A percentile compares a stretch with the other conserved stretches of the same genome.
Evolutionary conservation across 108 stramenopile species (phyloP).

Genomic region (Pseudonitzschia pungens): DNA sequence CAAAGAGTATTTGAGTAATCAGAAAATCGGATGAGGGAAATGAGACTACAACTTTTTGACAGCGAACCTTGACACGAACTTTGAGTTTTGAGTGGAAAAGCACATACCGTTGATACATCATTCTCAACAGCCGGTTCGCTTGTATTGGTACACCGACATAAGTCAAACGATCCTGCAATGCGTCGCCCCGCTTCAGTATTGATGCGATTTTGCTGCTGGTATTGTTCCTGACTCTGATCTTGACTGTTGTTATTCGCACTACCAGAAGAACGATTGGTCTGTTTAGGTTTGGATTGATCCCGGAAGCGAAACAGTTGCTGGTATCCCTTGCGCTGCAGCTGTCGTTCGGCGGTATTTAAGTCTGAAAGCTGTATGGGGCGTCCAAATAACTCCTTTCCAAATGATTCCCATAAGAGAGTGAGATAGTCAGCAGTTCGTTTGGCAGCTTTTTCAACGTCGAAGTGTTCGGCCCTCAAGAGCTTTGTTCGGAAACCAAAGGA

Average conservation of each 20-base stretch:
- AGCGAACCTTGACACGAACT: no score
- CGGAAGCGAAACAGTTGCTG: constrained; percentile 14
- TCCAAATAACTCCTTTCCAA: background rate
- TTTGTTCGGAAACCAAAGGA: background rate
- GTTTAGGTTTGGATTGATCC: background rate
- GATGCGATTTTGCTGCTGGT: background rate
- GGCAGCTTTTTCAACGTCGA: background rate
- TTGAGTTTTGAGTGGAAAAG: background rate
- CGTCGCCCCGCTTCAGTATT: background rate
- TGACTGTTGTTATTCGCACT: background rate
- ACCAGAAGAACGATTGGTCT: background rate
- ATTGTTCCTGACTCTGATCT: background rate
- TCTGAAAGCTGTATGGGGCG: constrained; percentile 2
- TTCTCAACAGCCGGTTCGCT: background rate
- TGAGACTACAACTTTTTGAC: no score
- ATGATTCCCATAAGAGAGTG: background rate
- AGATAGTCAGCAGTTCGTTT: background rate
- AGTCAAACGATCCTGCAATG: constrained; percentile 9
- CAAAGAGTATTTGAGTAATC: background rate
- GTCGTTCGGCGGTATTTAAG: background rate
- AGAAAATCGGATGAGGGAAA: background rate
- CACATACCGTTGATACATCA: background rate
- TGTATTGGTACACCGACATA: background rate
- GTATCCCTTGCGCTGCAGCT: constrained; percentile 1
- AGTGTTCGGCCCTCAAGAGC: constrained; percentile 1